Evolutionary conservation across 164 flowering plant genomes (phyloP), one percentile per base, ranked within the genome.

Genomic region (Platanus orientalis): DNA sequence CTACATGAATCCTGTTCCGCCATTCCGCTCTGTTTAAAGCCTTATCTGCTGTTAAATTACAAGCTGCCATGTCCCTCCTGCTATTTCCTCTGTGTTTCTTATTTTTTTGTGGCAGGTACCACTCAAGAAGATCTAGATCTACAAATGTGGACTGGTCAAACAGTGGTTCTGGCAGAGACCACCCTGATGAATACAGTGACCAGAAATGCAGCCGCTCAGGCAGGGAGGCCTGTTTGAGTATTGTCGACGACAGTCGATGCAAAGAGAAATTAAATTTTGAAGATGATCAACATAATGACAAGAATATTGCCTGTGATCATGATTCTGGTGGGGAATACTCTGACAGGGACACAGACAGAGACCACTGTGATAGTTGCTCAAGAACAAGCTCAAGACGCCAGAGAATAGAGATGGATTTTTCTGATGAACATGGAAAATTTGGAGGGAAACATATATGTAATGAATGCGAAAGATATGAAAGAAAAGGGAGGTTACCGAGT

Each of bases 111-210:
- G 47, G 52, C 80, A 87, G 93, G 77, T 66, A 71, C 48, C 69
- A 29, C 47, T 73, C 69, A 47, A 67, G 80, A 67, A 79, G 80
- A 65, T 79, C 83, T n/a, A 75, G 66, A 51, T 81, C 85, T 21
- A 76, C 70, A 24, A 82, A 80, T n/a, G 50, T 13, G 7, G 73
- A 73, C 44, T 52, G 29, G 47, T 40, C 51, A 23, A 63, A 62
- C 48, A 57, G 49, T 57, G 59, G 58, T 60, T 72, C 69, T 44
- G 36, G 57, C 49, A 72, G 75, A 64, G 71, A 68, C n/a, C 48
- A 45, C 58, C 40, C 58, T 36, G 55, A 74, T 29, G 69, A 65
- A 60, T 39, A 47, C 56, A 67, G 71, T 44, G 2, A 6, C 57
- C 58, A 24, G 7, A 57, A 52, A 23, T 54, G 64, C 26, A 49